Percentiles rank a stretch among this genome's conserved stretches.
phyloP scores from a whole-genome alignment of 305 asterid genomes.

The Solanum hybrid region DNA sequence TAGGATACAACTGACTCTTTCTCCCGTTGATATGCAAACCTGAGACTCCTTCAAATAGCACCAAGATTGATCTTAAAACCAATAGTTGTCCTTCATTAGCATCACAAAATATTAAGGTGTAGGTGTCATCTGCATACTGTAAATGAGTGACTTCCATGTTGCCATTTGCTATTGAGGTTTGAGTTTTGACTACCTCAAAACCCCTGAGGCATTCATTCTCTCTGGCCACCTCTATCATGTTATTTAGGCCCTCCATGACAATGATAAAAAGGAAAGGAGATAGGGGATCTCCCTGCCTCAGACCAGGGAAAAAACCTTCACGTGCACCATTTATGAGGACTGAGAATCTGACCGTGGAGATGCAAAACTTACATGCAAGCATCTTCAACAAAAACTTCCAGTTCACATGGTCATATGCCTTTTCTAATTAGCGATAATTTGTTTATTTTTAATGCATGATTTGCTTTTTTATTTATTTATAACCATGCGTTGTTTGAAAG shows the following conservation, averaged over 20 bases:
- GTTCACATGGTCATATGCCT: not conserved
- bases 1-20: not conserved
- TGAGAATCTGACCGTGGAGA: not conserved
- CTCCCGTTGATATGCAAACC: not conserved
- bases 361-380: not conserved
- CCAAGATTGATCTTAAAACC: not conserved
- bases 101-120: not conserved
- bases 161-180: not conserved
- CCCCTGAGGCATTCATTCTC: not conserved
- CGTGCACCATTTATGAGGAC: not conserved
- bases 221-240: not conserved
- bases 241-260: not conserved
- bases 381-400: not conserved
- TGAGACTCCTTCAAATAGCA: not conserved
- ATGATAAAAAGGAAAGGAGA: not conserved
- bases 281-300: not conserved
- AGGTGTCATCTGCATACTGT: not conserved
- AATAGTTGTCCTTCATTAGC: not conserved
- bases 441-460: not conserved
- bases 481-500: not conserved
- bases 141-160: not conserved
- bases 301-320: not conserved
- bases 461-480: no score
- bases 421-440: not conserved
- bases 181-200: not conserved